A percentile compares a stretch with the other conserved stretches of the same genome.
These are phyloP conservation scores for Phytophthora pseudosyringae DNA, from an alignment of 352 stramenopile species.

Conservation along the genomic window DNA sequence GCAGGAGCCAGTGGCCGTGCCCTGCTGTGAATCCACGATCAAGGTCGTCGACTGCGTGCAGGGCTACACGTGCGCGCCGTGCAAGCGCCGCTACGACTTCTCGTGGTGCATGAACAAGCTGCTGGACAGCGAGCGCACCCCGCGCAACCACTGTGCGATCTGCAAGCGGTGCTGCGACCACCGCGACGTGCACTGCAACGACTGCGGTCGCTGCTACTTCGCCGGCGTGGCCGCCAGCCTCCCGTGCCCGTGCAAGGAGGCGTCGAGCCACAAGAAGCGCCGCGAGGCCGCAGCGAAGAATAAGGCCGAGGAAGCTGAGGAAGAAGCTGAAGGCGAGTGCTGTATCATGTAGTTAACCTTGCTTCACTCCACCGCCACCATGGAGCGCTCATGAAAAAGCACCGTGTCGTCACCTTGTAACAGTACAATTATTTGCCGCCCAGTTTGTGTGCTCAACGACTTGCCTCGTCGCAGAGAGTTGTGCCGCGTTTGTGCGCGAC, in stretches of 20 bases:
- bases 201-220: constrained; percentile 88
- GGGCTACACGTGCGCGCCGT: constrained; percentile 62
- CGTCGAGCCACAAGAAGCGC: constrained; percentile 61
- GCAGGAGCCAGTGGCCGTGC: constrained; percentile 68
- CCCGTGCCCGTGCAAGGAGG: constrained; percentile 81
- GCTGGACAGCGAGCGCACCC: constrained; percentile 70
- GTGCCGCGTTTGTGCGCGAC: constrained; percentile 20
- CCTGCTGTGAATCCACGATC: constrained; percentile 64
- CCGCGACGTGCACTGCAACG: constrained; percentile 85
- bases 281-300: constrained; percentile 44
- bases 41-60: constrained; percentile 83
- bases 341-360: constrained; percentile 73
- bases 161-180: constrained; percentile 89
- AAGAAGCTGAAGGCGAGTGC: constrained; percentile 82
- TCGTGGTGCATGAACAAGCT: constrained; percentile 88
- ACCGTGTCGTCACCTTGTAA: constrained; percentile 33
- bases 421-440: constrained; percentile 21
- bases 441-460: constrained; percentile 6
- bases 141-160: constrained; percentile 85
- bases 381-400: constrained; percentile 25
- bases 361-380: constrained; percentile 21
- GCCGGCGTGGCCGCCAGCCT: constrained; percentile 77
- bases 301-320: constrained; percentile 54
- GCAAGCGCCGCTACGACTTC: constrained; percentile 69
- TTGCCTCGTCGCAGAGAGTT: constrained; percentile 29